These are phyloP conservation scores for Neopestalotiopsis clavispora DNA, from an alignment of 2,329 filamentous ascomycete species.

Conservation along the genomic window DNA sequence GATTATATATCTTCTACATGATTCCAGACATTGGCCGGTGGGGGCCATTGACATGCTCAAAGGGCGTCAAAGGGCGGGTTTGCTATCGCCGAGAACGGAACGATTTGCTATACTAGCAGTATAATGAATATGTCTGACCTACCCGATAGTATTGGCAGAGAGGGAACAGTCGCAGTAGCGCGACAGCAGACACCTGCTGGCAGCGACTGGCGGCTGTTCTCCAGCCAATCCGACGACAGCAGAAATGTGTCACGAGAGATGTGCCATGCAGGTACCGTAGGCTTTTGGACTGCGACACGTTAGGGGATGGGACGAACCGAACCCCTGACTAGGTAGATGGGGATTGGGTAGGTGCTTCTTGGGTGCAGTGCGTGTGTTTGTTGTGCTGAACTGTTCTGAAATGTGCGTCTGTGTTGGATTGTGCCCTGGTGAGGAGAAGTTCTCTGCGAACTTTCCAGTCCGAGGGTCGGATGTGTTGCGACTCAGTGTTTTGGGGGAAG, in stretches of 20 bases:
- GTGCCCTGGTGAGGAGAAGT: conserved; percentile 33
- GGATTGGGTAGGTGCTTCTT: neutral
- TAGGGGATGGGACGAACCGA: neutral
- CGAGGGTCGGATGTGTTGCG: conserved; percentile 8
- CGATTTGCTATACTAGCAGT: neutral
- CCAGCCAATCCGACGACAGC: conserved; percentile 10
- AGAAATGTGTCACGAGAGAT: conserved; percentile 18
- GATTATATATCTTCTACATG: neutral
- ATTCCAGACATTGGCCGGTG: neutral
- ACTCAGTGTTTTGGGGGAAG: neutral
- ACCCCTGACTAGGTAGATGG: neutral
- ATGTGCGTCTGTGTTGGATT: conserved; percentile 44
- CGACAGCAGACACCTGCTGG: neutral
- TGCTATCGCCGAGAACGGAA: conserved; percentile 7
- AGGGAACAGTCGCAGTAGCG: neutral
- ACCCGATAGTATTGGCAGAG: neutral
- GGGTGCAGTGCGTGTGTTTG: neutral
- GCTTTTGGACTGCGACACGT: neutral
- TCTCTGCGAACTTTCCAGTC: conserved; percentile 28
- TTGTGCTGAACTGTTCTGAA: conserved; percentile 44
- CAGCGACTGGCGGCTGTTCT: neutral
- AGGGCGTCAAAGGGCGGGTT: neutral
- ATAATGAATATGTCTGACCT: neutral
- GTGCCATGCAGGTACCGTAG: conserved; percentile 22
- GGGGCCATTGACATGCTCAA: neutral